These are phyloP conservation scores for Cyberlindnera japonica DNA, from an alignment of 805 yeast genomes.

Conservation along the genomic window DNA sequence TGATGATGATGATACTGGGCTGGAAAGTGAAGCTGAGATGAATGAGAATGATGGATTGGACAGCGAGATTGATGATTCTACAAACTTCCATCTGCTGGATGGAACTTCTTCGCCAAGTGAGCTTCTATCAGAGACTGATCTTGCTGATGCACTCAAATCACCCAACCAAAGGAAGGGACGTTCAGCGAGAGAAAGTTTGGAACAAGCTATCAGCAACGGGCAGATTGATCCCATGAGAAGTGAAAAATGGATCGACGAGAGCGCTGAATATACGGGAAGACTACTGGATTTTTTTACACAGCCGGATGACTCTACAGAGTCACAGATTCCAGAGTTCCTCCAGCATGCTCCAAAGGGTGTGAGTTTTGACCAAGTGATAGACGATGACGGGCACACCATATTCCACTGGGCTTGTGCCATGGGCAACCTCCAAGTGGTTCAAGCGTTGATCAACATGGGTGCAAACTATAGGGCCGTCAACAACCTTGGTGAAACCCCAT, in stretches of 20 bases:
- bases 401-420: constrained; percentile 98
- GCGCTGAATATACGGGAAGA: constrained; percentile 41
- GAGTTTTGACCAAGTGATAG: constrained; percentile 74
- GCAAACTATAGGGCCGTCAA: constrained; percentile 62
- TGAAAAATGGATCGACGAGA: constrained; percentile 30
- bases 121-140: constrained; percentile 49
- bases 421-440: constrained; percentile 78
- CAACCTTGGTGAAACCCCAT: constrained; percentile 78
- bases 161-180: constrained; percentile 21
- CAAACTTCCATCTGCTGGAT: constrained; percentile 9
- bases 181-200: constrained; percentile 26
- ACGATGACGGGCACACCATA: constrained; percentile 91
- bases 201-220: constrained; percentile 17
- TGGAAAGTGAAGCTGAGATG: constrained; percentile 19
- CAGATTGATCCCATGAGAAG: constrained; percentile 15
- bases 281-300: constrained; percentile 52
- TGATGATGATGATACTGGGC: constrained; percentile 5
- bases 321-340: constrained; percentile 58
- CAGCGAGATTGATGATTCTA: constrained; percentile 22
- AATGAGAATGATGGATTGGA: constrained; percentile 24
- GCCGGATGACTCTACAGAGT: constrained; percentile 47
- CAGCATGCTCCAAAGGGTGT: constrained; percentile 61
- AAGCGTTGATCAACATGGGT: constrained; percentile 69
- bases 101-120: constrained; percentile 49
- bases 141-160: constrained; percentile 40